These are phyloP conservation scores for Brassica napus DNA, from an alignment of 345 rosid genomes.

Conservation along the genomic window Da-Ae NC_063434.1:14331001-14331500, in stretches of 20 bases:
- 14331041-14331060: slow-evolving; percentile 3
- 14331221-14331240: not conserved
- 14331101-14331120: not conserved
- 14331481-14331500: not conserved
- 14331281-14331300: not conserved
- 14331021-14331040: not conserved
- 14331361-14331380: not conserved
- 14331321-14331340: not conserved
- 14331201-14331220: not conserved
- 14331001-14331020: not conserved
- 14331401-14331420: not conserved
- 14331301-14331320: not conserved
- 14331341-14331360: not conserved
- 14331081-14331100: not conserved
- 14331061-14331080: slow-evolving; percentile 52
- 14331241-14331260: not conserved
- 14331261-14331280: not conserved
- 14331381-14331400: not conserved
- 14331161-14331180: not conserved
- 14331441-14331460: not conserved
- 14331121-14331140: not conserved
- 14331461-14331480: not conserved
- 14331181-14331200: not conserved
- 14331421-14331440: not conserved
- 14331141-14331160: not conserved